These are phyloP conservation scores for Pneumocystis carinii DNA, from an alignment of 1,139 yeast genomes.

Conservation along the genomic window DNA sequence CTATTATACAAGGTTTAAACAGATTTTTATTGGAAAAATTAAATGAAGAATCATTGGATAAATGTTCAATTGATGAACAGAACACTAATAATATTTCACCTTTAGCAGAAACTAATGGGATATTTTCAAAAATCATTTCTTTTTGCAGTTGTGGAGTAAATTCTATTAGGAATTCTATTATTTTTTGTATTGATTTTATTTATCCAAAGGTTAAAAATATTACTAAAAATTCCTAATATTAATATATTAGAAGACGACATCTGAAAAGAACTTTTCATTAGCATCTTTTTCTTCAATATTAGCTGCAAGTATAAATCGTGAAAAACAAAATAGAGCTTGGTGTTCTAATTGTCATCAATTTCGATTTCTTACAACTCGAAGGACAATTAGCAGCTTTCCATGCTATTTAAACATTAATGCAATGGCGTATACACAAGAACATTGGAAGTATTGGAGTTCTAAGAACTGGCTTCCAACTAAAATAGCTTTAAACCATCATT, in stretches of 20 bases:
- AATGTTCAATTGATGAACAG: neutral
- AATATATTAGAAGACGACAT: neutral
- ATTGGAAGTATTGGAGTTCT: conserved; percentile 14
- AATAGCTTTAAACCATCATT: conserved; percentile 7
- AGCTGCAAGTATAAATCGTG: conserved; percentile 10
- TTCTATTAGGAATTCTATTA: conserved; percentile 10
- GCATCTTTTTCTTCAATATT: conserved; percentile 11
- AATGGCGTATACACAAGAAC: conserved; percentile 26
- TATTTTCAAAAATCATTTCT: conserved; percentile 27
- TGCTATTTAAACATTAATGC: conserved; percentile 51
- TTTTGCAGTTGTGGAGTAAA: conserved; percentile 15
- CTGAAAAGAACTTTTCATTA: conserved; percentile 3
- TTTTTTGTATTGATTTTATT: conserved; percentile 14
- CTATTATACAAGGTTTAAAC: conserved; percentile 41
- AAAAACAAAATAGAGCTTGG: conserved; percentile 10
- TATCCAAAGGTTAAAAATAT: conserved; percentile 12
- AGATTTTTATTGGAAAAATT: conserved; percentile 42
- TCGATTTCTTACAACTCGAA: conserved; percentile 15
- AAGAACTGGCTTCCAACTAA: conserved; percentile 10
- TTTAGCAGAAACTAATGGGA: conserved; percentile 25
- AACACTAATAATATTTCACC: neutral
- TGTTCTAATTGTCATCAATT: conserved; percentile 10
- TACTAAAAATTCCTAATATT: neutral
- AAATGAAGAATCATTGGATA: conserved; percentile 29
- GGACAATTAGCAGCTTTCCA: conserved; percentile 42